Percentiles rank a stretch among this genome's conserved stretches.
Conservation (phyloP, 805 yeast species). For the Kuraishia molischiana region DNA sequence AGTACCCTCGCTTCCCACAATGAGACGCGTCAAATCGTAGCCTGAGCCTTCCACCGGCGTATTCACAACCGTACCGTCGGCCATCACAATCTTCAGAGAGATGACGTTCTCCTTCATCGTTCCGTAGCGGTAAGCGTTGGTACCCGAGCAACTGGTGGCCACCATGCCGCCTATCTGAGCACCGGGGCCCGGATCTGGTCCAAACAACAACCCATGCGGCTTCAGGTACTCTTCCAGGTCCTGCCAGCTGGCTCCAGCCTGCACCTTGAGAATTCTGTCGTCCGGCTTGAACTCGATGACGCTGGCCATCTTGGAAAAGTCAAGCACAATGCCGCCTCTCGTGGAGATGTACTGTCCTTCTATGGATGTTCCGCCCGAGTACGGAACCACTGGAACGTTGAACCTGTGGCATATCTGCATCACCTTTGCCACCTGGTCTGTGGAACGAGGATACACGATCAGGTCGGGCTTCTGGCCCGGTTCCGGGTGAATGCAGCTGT, state of each 20-base stretch:
- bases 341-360: constrained; percentile 79
- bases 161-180: constrained; percentile 76
- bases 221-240: constrained; percentile 43
- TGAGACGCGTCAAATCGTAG: constrained; percentile 62
- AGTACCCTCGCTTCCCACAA: constrained; percentile 74
- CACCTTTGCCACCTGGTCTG: constrained; percentile 57
- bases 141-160: constrained; percentile 72
- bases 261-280: constrained; percentile 65
- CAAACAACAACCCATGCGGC: constrained; percentile 48
- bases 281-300: constrained; percentile 45
- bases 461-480: constrained; percentile 24
- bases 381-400: constrained; percentile 66
- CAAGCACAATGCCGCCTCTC: constrained; percentile 51
- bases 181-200: constrained; percentile 76
- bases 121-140: constrained; percentile 71
- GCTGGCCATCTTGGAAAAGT: constrained; percentile 49
- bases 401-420: constrained; percentile 53
- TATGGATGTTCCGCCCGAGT: constrained; percentile 67
- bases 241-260: constrained; percentile 78
- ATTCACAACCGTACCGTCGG: constrained; percentile 72
- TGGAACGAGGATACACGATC: constrained; percentile 51
- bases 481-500: constrained; percentile 23
- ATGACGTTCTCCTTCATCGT: constrained; percentile 74
- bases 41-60: constrained; percentile 76
- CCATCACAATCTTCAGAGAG: constrained; percentile 61